These are phyloP conservation scores for Pseudoscleropodium purum DNA, from an alignment of 225 moss, liverwort and hornwort species.

Conservation along the genomic window DNA sequence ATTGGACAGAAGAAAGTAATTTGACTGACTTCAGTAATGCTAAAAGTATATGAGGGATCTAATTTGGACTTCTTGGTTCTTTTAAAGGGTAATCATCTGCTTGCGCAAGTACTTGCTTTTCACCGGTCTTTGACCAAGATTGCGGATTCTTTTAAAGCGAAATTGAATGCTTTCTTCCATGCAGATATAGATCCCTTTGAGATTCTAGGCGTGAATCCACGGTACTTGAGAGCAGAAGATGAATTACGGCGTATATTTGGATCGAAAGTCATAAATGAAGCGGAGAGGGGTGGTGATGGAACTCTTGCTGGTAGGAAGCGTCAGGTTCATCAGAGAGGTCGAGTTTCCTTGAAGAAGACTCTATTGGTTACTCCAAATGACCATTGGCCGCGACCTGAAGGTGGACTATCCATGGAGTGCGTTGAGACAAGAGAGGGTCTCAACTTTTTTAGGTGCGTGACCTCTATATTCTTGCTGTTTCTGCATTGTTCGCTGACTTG, in stretches of 20 bases:
- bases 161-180: background rate
- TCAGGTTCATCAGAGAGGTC: constrained; percentile 50
- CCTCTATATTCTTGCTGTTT: background rate
- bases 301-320: constrained; percentile 40
- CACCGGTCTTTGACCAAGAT: background rate
- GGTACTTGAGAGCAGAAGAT: constrained; percentile 68
- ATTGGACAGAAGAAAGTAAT: background rate
- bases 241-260: constrained; percentile 91
- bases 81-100: background rate
- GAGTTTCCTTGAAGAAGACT: constrained; percentile 61
- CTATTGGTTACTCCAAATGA: constrained; percentile 62
- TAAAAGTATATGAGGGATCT: too few species aligned
- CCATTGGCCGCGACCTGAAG: constrained; percentile 66
- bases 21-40: background rate
- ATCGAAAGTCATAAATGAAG: constrained; percentile 78
- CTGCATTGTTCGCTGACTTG: background rate
- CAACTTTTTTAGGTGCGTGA: constrained; percentile 63
- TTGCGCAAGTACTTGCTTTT: background rate
- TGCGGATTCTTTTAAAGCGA: background rate
- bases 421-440: constrained; percentile 56
- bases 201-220: constrained; percentile 50
- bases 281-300: constrained; percentile 47
- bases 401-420: constrained; percentile 83
- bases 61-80: background rate
- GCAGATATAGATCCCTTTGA: constrained; percentile 31